These are phyloP conservation scores for Cladochytrium tenue DNA, from an alignment of 371 early-diverging fungal genomes.

Conservation along the genomic window DNA sequence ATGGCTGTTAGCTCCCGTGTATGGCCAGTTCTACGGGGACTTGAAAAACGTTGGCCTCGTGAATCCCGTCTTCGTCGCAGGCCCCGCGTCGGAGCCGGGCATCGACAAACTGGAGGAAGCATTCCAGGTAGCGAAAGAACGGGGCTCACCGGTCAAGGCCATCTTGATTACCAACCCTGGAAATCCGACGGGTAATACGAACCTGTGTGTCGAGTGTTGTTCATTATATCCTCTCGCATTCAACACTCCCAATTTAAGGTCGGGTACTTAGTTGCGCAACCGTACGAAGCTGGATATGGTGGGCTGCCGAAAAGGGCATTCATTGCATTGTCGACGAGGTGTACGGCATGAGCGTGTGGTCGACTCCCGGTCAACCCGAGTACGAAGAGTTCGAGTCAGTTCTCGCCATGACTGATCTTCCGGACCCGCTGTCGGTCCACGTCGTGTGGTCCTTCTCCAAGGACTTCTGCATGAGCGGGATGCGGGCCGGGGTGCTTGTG, in stretches of 20 bases:
- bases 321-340: conserved; percentile 81
- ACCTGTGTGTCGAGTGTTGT: no score
- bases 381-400: conserved; percentile 22
- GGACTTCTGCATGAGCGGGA: conserved; percentile 34
- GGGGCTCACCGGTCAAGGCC: conserved; percentile 50
- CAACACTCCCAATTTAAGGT: conserved; percentile 16
- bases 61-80: conserved; percentile 16
- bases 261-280: conserved; percentile 46
- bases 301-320: conserved; percentile 63
- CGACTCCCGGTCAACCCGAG: conserved; percentile 25
- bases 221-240: neutral
- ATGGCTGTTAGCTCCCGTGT: conserved; percentile 73
- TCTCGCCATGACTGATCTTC: conserved; percentile 37
- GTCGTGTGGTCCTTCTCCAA: conserved; percentile 70
- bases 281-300: conserved; percentile 57
- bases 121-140: conserved; percentile 30
- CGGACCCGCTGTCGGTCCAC: conserved; percentile 65
- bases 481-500: conserved; percentile 16
- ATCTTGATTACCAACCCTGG: conserved; percentile 70
- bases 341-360: conserved; percentile 71
- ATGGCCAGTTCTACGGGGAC: conserved; percentile 73
- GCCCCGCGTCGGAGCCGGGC: conserved; percentile 11
- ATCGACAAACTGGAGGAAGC: conserved; percentile 39
- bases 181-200: conserved; percentile 57
- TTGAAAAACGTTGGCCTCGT: conserved; percentile 43